Base-by-base conservation (phyloP, 306 rosid genomes). In the Trifolium pratense region DNA sequence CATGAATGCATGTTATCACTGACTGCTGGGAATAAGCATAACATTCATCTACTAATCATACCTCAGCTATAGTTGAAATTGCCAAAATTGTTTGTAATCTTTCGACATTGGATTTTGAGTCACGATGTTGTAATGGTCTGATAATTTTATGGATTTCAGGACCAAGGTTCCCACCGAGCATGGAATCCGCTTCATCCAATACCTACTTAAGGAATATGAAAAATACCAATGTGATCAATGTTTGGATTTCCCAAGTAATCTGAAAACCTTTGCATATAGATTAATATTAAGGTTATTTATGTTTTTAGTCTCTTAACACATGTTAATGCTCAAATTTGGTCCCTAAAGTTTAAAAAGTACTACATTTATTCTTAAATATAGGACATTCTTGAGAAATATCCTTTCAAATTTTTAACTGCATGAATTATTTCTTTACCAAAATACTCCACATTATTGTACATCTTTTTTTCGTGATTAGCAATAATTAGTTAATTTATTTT, bases 21-120 rank as follows among this genome's bases (percentile, higher is more conserved):
- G 16, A 43, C 16, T 45, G 17, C 51, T 4, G 1, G 6, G 37
- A 6, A 32, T 61, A 55, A 20, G 29, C 46, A 29, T 9, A 43
- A 12, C 6, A 45, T 15, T 9, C 45, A 48, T 40, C 6, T 1
- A 16, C 53, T 74, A 37, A 76, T 36, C 57, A 57, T 71, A 93
- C 98, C 88, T 81, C 84, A 31, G 92, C 79, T 80, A 91, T 87
- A 20, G 94, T 85, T 68, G 97, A 90, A 65, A 91, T 81, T 65
- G 89, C 91, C 81, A n/a, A n/a, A n/a, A n/a, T n/a, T n/a, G 98
- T 89, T 80, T 93, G 98, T 73, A 91, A 86, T 53, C 83, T 89
- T 86, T 79, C 75, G 69, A 76, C 77, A 67, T 76, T 82, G 6
- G 86, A 83, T 70, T 87, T 84, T 11, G 91, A 78, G 9, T 84